A percentile compares a stretch with the other conserved stretches of the same genome.
Evolutionary conservation across 352 stramenopile genomes (phyloP).

Genomic region (Phytopythium sindhum): DNA sequence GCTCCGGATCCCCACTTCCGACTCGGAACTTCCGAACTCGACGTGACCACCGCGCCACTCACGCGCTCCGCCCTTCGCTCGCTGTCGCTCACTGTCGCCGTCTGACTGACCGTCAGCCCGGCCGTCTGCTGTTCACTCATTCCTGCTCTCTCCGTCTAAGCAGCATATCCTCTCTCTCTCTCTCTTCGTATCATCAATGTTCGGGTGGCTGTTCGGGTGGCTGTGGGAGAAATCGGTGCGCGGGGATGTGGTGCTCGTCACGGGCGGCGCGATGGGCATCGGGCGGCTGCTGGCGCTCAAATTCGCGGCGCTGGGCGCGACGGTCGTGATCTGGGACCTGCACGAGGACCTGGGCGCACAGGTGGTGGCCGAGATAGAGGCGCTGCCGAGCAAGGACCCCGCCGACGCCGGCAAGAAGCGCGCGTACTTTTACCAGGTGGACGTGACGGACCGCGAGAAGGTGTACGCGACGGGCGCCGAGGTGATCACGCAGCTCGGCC

Average conservation of each 20-base stretch:
- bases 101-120: too few relatives aligned
- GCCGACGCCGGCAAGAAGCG: conserved; percentile 1
- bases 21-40: background rate
- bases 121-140: background rate
- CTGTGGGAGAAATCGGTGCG: conserved; percentile 38
- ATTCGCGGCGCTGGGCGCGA: conserved; percentile 29
- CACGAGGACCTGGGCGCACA: conserved; percentile 19
- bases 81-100: background rate
- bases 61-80: background rate
- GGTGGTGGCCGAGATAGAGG: conserved; percentile 33
- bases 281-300: conserved; percentile 37
- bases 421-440: conserved; percentile 31
- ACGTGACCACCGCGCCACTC: background rate
- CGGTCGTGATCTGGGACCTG: conserved; percentile 41
- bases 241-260: conserved; percentile 51
- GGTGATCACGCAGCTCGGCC: conserved; percentile 19
- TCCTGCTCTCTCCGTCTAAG: background rate
- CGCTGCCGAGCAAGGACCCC: background rate
- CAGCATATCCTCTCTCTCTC: background rate
- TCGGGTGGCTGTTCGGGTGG: conserved; percentile 22
- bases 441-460: conserved; percentile 30
- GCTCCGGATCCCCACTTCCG: background rate
- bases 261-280: conserved; percentile 51
- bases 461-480: conserved; percentile 23
- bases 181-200: conserved; percentile 14